Evolutionary conservation across 1,284 basidiomycete species (phyloP), one percentile per base, ranked within the genome.

Genomic region (Tilletia caries): DNA sequence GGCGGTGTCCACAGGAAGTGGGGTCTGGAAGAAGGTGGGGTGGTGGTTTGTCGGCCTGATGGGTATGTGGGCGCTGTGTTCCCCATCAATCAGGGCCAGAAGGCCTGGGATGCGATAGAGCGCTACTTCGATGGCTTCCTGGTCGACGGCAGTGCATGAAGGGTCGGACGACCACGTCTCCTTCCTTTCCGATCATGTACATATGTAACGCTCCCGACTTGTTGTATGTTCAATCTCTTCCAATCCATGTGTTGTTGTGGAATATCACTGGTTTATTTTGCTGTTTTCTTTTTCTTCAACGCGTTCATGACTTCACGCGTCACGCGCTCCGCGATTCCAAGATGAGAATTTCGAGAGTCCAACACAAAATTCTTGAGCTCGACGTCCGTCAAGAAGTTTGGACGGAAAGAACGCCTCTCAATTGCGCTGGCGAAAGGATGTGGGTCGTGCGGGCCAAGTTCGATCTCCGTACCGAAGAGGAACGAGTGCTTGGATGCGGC

Each of bases 11-110:
- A 90, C 75, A 71, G 79, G 1, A 86, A 86, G 65, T 90, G 87
- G 76, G 90, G 90, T 4, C 76, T 84, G 25, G 62, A 64, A 12
- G 81, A 83, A 2, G 91, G 90, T 32, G 89, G 87, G 5, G 82
- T 91, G 29, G 87, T 91, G 33, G 85, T 90, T 41, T 87, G 91
- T 15, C 86, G 91, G 37, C 91, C 91, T 2, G 91, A 92, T 75
- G 90, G 90, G 10, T 91, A 91, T 71, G 87, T 92, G 20, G 89
- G 89, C 2, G 85, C 85, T 68, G 84, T 90, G 27, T 85, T 85
- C 1, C 86, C 89, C 0, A 80, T 90, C 50, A 84, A 88, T 44
- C 80, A 85, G 3, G 84, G 87, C 41, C 78, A 84, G 3, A 72
- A 84, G 41, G 75, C 82, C 6, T 84, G 84, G n/a, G 70, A 77